Evolutionary conservation across 306 rosid species (phyloP).

Genomic region (Biancaea sappan): DNA sequence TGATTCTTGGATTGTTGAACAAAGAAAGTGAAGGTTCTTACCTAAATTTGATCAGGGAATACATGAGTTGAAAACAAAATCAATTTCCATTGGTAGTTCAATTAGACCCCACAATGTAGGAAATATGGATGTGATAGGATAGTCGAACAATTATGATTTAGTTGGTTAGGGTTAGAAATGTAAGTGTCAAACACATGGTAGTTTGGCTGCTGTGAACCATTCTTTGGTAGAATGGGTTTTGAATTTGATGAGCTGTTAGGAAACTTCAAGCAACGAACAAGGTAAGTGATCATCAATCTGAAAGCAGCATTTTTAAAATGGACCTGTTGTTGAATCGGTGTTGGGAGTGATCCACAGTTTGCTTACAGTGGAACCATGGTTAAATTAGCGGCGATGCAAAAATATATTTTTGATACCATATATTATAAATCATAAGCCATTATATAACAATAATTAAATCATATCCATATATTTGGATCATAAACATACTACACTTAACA

Average conservation of each 20-base stretch:
- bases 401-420: no score
- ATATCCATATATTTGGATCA: no score
- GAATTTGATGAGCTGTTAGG: neutral
- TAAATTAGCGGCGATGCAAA: neutral
- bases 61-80: neutral
- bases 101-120: neutral
- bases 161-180: neutral
- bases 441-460: no score
- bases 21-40: conserved; percentile 22
- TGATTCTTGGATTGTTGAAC: conserved; percentile 15
- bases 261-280: neutral
- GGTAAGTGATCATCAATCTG: neutral
- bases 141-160: conserved; percentile 5
- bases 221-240: neutral
- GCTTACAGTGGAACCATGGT: no score
- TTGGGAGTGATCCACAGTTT: no score
- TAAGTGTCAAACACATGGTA: neutral
- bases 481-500: no score
- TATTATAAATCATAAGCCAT: no score
- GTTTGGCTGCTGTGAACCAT: neutral
- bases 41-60: conserved; percentile 7
- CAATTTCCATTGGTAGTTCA: conserved; percentile 14
- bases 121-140: neutral
- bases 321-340: neutral
- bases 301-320: no score